Conservation (phyloP, 176 grass and related monocot genomes). For the Chloris gayana region DNA sequence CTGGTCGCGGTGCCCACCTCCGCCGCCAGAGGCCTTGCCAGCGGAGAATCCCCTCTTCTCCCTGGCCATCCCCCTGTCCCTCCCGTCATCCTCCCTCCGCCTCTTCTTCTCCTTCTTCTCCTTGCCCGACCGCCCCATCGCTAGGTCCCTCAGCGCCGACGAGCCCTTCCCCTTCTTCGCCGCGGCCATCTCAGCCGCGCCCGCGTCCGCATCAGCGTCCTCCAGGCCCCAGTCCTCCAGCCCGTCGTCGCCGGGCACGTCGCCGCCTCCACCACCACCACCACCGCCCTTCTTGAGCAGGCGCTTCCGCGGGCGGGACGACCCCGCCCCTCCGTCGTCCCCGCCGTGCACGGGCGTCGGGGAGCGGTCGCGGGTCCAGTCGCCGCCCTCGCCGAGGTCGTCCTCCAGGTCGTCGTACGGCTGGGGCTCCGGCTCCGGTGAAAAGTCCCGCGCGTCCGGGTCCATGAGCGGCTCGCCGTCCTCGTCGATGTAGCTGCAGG, state of each 20-base stretch:
- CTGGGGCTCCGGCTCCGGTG: slow-evolving; percentile 32
- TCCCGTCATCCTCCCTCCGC: slow-evolving; percentile 46
- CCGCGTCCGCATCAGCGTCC: slow-evolving; percentile 43
- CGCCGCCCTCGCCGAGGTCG: slow-evolving; percentile 47
- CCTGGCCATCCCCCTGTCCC: slow-evolving; percentile 49
- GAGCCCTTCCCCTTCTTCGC: slow-evolving; percentile 66
- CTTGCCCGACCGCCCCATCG: slow-evolving; percentile 39
- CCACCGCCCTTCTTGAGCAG: slow-evolving; percentile 66
- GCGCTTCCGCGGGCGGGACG: slow-evolving; percentile 70
- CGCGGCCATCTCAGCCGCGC: background rate
- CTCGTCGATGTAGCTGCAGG: slow-evolving; percentile 72
- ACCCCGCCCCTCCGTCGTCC: slow-evolving; percentile 46
- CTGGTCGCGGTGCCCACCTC: slow-evolving; percentile 28
- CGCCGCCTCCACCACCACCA: slow-evolving; percentile 33
- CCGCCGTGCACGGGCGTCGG: slow-evolving; percentile 66
- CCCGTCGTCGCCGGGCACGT: slow-evolving; percentile 39
- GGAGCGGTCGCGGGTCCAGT: slow-evolving; percentile 62
- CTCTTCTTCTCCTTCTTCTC: slow-evolving; percentile 59
- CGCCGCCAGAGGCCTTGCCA: slow-evolving; percentile 44
- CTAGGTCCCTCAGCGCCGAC: slow-evolving; percentile 46
- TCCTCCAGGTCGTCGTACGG: slow-evolving; percentile 57
- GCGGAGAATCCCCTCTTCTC: slow-evolving; percentile 43
- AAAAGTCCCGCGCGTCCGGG: slow-evolving; percentile 44
- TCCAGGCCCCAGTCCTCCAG: slow-evolving; percentile 58
- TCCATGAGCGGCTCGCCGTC: slow-evolving; percentile 87